Conservation (phyloP, 257 asterid genomes). For the Capsicum chinense region DNA sequence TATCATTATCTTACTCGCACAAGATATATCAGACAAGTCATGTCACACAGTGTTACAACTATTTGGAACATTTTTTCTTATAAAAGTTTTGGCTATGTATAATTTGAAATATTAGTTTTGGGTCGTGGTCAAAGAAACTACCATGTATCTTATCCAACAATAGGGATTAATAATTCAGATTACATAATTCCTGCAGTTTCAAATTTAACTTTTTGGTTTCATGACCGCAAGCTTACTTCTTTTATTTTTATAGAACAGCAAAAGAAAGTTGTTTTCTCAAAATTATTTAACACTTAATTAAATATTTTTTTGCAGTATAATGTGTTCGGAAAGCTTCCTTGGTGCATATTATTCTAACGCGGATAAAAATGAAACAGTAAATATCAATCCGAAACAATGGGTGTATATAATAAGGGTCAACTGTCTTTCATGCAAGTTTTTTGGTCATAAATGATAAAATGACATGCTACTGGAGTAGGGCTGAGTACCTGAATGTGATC, state of each 20-base stretch:
- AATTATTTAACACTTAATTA: background rate
- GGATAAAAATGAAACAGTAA: background rate
- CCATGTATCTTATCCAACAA: background rate
- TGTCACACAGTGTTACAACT: background rate
- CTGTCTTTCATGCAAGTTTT: background rate
- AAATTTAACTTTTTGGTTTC: background rate
- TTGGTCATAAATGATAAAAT: background rate
- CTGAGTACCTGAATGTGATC: constrained; percentile 88
- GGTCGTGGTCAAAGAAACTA: background rate
- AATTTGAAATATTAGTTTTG: background rate
- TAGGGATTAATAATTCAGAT: background rate
- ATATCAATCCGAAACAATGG: background rate
- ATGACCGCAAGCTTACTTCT: background rate
- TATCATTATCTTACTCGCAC: background rate
- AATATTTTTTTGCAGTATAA: background rate
- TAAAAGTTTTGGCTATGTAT: background rate
- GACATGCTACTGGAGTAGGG: constrained; percentile 8
- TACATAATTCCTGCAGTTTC: background rate
- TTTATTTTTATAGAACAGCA: background rate
- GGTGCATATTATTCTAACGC: background rate
- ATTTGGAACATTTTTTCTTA: background rate
- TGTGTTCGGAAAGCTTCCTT: background rate
- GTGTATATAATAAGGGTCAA: background rate
- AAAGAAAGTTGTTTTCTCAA: background rate
- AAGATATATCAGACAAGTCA: background rate